Evolutionary conservation across 192 early-diverging fungal genomes (phyloP), one percentile per base, ranked within the genome.

Genomic region (Coemansia sp.): DNA sequence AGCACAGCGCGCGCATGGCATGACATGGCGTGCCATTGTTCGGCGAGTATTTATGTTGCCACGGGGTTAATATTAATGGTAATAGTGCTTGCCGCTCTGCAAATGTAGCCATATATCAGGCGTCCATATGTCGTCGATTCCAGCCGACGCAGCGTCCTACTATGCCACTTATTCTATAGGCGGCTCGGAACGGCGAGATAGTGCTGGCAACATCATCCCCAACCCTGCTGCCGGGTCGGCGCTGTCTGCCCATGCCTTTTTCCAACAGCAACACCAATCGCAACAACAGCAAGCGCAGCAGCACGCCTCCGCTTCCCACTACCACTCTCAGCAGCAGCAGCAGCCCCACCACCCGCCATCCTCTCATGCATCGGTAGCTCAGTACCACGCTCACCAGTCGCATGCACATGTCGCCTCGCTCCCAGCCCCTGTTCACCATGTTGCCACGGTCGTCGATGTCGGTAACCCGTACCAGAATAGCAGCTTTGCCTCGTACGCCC

Each of bases 91-190:
- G 36, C 11, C 49, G 20, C 2, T 37, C 39, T 49, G 7, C 25
- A 51, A 60, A 63, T 80, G 72, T 80, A 74, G 77, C 60, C 65
- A 74, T 60, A 74, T 80, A 20, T 71, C 72, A 10, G 67, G 68
- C 12, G 72, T 67, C 38, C 71, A 70, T 65, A 80, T 80, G 77
- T 60, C 65, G 22, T 63, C 77, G 6, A 80, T 80, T 29, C 59
- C 77, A 27, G 56, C 77, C 14, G 77, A 71, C 32, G 72, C 77
- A 0, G 68, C 68, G 12, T 70, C 68, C 11, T 80, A 74, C 59
- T 80, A 80, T 40, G 65, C 72, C 27, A 43, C 77, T 4, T 80
- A 80, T 46, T 68, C 60, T 22, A 39, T 80, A 11, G 59, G 60
- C 36, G 69, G 59, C 47, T 24, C 70, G 2, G 72, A 68, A 19